A percentile compares a stretch with the other conserved stretches of the same genome.
Conservation (phyloP, 495 filamentous ascomycete species). For the Margaritispora aquatica region DNA sequence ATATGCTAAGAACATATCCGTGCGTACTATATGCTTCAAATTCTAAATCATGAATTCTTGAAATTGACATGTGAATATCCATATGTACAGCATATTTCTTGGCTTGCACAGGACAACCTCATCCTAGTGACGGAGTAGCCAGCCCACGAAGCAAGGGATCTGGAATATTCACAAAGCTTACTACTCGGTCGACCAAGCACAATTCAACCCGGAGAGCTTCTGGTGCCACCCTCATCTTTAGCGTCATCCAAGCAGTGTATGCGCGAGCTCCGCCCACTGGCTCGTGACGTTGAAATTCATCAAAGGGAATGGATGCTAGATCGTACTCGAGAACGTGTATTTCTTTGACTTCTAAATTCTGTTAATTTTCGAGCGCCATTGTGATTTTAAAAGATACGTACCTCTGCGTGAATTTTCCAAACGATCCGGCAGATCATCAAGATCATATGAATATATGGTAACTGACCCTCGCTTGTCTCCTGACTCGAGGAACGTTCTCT, state of each 20-base stretch:
- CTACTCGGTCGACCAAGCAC: background rate
- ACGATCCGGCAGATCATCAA: conserved; percentile 3
- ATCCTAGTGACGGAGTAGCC: background rate
- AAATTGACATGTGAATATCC: no score
- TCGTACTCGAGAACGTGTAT: background rate
- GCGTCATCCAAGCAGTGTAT: background rate
- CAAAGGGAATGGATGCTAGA: background rate
- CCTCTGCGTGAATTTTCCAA: conserved; percentile 5
- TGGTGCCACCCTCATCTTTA: background rate
- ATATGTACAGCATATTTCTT: no score
- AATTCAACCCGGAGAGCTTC: background rate
- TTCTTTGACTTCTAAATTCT: background rate
- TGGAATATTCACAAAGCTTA: background rate
- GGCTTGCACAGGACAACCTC: no score
- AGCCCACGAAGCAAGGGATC: background rate
- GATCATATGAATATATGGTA: conserved; percentile 13
- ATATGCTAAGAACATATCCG: no score
- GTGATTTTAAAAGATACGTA: no score
- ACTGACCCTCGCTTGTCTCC: conserved; percentile 1
- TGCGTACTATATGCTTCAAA: no score
- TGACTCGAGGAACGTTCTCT: conserved; percentile 2
- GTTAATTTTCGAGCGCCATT: background rate
- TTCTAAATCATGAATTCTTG: no score
- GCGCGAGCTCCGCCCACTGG: background rate
- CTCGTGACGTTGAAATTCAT: background rate